Evolutionary conservation across 306 rosid genomes (phyloP).

Genomic region (Begonia loranthoides): DNA sequence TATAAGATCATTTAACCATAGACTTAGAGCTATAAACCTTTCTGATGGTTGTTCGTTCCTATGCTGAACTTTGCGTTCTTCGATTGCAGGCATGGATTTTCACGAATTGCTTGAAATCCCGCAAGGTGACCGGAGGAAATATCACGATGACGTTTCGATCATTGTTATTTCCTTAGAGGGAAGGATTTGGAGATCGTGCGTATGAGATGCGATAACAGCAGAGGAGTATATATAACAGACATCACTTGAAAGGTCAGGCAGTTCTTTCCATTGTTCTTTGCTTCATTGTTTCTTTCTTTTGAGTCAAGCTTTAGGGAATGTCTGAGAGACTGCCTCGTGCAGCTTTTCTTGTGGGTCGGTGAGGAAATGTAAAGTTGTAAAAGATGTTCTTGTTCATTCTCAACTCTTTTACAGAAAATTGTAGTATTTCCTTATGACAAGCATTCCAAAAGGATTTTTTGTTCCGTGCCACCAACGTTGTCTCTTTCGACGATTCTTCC

Average conservation of each 20-base stretch:
- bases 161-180: constrained; percentile 97
- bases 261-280: constrained; percentile 24
- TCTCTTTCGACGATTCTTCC: too few relatives aligned
- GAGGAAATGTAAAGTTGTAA: constrained; percentile 70
- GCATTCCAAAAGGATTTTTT: constrained; percentile 23
- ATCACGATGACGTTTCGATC: constrained; percentile 93
- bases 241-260: constrained; percentile 30
- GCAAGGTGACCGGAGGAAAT: constrained; percentile 90
- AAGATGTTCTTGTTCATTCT: constrained; percentile 44
- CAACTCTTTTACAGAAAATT: constrained; percentile 21
- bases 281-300: constrained; percentile 14
- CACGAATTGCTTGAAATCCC: constrained; percentile 91
- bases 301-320: too few relatives aligned
- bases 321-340: constrained; percentile 27
- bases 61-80: constrained; percentile 7
- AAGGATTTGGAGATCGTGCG: constrained; percentile 97
- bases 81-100: constrained; percentile 70
- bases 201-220: constrained; percentile 27
- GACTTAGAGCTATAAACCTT: too few relatives aligned
- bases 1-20: too few relatives aligned
- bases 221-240: constrained; percentile 16
- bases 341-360: constrained; percentile 19
- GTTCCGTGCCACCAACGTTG: background rate
- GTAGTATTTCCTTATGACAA: constrained; percentile 45
- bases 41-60: background rate